Base-by-base conservation (phyloP, 257 asterid species). In the Scutellaria minor region DNA sequence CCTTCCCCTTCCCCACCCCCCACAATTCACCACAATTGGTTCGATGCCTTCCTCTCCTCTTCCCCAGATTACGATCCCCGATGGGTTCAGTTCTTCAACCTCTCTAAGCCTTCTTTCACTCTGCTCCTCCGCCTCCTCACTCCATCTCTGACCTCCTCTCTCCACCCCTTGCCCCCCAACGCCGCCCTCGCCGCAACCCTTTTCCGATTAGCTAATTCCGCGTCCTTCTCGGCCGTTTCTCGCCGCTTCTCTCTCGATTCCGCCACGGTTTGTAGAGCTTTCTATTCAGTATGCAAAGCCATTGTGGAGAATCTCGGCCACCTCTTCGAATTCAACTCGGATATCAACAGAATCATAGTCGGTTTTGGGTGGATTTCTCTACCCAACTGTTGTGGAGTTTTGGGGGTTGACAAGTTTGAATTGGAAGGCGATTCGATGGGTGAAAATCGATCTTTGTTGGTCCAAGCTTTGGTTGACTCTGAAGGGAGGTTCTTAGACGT, bases 401-500 rank as follows among this genome's bases (percentile, higher is more conserved):
- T 91, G 78, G 98, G 98, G 72, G 57, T 85, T 52, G 96, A 91
- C 59, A 88, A 73, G 73, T 91, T 91, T 64, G 85, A 82, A 67
- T 46, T 90, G 70, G 92, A 83, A 18, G 77, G 83, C 51, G 72
- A 76, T 60, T 65, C 62, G 57, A 48, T 76, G 18, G 88, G 86
- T 24, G 81, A 77, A 60, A 71, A 78, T 35, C 87, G 80, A 63
- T 83, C 71, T 64, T 80, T 87, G 80, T 56, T 80, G 31, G 97
- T 92, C 82, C 97, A 93, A 68, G 98, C 93, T 66, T 81, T 93
- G 79, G 96, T 93, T 63, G 98, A 91, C 64, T 91, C 96, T 6
- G 97, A 93, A 85, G 95, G 96, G 51, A 89, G 98, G 78, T 93
- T 93, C 77, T 79, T 91, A 74, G 98, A 93, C 72, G 95, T 93